Percentiles rank a stretch among this genome's conserved stretches.
Evolutionary conservation across 768 basidiomycete species (phyloP).

Genomic region (Megacollybia marginata): DNA sequence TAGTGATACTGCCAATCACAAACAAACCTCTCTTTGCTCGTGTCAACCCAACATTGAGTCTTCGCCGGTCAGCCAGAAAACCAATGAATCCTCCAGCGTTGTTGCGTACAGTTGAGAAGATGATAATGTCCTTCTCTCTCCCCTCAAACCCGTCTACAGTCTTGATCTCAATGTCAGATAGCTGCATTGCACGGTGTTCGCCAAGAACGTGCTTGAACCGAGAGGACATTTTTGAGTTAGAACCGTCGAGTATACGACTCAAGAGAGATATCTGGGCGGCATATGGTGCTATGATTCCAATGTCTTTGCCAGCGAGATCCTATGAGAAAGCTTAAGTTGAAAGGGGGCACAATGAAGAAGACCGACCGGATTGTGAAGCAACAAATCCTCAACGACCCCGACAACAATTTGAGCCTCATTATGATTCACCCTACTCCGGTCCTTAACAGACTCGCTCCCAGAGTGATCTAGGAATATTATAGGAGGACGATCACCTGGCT

Average conservation of each 20-base stretch:
- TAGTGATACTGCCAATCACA: constrained; percentile 66
- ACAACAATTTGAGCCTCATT: constrained; percentile 74
- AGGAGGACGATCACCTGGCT: constrained; percentile 37
- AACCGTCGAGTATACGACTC: constrained; percentile 48
- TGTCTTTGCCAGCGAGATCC: constrained; percentile 64
- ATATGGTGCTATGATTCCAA: constrained; percentile 92
- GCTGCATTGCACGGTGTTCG: constrained; percentile 53
- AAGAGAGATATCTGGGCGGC: constrained; percentile 78
- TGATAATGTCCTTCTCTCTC: constrained; percentile 85
- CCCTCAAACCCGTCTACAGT: constrained; percentile 96
- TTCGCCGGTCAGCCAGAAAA: constrained; percentile 78
- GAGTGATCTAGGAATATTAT: constrained; percentile 81
- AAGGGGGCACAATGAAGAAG: neutral
- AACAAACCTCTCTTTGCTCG: constrained; percentile 82
- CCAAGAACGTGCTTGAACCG: constrained; percentile 61
- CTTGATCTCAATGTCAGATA: constrained; percentile 71
- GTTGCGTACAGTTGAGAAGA: constrained; percentile 87
- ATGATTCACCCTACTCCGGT: constrained; percentile 70
- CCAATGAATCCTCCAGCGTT: constrained; percentile 75
- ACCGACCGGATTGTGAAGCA: constrained; percentile 66
- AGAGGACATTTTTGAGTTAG: constrained; percentile 39
- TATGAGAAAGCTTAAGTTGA: constrained; percentile 14
- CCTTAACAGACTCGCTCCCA: constrained; percentile 57
- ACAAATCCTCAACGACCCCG: constrained; percentile 74
- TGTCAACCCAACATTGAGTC: constrained; percentile 89